Evolutionary conservation across 495 filamentous ascomycete genomes (phyloP).

Genomic region (Hypoxylon rickii): DNA sequence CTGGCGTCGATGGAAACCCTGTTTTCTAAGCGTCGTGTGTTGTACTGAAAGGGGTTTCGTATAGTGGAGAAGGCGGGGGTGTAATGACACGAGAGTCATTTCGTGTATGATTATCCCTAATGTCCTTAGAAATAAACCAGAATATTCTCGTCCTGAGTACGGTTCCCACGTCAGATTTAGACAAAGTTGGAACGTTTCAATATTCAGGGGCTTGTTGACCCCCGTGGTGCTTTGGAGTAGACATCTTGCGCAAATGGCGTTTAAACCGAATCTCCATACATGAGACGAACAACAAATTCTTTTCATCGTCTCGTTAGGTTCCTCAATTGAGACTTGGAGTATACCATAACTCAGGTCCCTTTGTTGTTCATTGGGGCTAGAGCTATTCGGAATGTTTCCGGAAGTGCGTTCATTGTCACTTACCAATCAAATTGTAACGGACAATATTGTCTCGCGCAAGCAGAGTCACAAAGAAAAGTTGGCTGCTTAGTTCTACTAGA

Average conservation of each 20-base stretch:
- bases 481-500: neutral
- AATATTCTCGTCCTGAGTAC: too few species aligned
- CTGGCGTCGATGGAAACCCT: constrained; percentile 16
- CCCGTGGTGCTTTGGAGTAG: neutral
- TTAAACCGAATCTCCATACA: too few species aligned
- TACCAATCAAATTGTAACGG: constrained; percentile 6
- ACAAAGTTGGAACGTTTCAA: neutral
- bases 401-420: constrained; percentile 11
- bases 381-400: constrained; percentile 20
- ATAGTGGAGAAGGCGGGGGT: too few species aligned
- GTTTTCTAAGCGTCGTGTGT: constrained; percentile 14
- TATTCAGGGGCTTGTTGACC: neutral
- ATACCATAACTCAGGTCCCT: neutral
- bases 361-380: constrained; percentile 3
- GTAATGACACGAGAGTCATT: too few species aligned
- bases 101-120: too few species aligned
- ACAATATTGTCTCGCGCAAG: constrained; percentile 8
- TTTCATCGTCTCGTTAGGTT: too few species aligned
- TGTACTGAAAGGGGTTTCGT: too few species aligned
- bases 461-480: constrained; percentile 1
- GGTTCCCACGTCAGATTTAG: too few species aligned
- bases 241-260: neutral
- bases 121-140: too few species aligned
- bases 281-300: neutral
- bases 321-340: neutral